Conservation (phyloP, 1,284 basidiomycete species). For the Ustilago tritici region DNA sequence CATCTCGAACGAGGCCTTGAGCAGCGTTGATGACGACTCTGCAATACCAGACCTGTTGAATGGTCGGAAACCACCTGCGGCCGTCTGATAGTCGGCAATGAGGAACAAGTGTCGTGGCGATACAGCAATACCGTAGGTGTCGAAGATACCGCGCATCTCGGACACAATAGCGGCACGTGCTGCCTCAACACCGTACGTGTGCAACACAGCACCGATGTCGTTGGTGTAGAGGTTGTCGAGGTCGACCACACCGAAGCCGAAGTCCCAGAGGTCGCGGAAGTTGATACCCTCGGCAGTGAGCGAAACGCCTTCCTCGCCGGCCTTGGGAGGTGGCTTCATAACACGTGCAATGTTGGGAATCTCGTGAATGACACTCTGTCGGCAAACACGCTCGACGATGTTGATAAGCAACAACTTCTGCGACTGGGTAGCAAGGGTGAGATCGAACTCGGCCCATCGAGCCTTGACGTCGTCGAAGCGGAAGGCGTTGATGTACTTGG, state of each 20-base stretch:
- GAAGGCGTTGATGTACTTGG: constrained; percentile 76
- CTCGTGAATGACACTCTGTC: constrained; percentile 65
- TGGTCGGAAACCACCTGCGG: constrained; percentile 95
- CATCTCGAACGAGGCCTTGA: constrained; percentile 98
- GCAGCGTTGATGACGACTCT: constrained; percentile 87
- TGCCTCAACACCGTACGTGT: constrained; percentile 78
- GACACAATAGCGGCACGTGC: constrained; percentile 71
- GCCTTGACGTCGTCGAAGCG: constrained; percentile 77
- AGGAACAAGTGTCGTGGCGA: constrained; percentile 93
- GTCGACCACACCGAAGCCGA: constrained; percentile 83
- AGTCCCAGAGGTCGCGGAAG: constrained; percentile 89
- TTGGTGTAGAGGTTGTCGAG: constrained; percentile 89
- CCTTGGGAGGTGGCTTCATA: constrained; percentile 61
- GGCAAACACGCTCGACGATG: constrained; percentile 68
- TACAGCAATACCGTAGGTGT: constrained; percentile 94
- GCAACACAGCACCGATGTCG: constrained; percentile 91
- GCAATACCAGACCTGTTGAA: constrained; percentile 97
- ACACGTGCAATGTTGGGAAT: constrained; percentile 64
- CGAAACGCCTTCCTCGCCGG: constrained; percentile 49
- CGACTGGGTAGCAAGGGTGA: constrained; percentile 58
- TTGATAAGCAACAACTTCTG: constrained; percentile 69
- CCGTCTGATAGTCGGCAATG: constrained; percentile 98
- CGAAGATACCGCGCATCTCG: constrained; percentile 92
- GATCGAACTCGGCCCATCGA: constrained; percentile 70
- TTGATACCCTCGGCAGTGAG: constrained; percentile 73